Evolutionary conservation across 2,329 filamentous ascomycete species (phyloP).

Genomic region (Alternaria arbusti): DNA sequence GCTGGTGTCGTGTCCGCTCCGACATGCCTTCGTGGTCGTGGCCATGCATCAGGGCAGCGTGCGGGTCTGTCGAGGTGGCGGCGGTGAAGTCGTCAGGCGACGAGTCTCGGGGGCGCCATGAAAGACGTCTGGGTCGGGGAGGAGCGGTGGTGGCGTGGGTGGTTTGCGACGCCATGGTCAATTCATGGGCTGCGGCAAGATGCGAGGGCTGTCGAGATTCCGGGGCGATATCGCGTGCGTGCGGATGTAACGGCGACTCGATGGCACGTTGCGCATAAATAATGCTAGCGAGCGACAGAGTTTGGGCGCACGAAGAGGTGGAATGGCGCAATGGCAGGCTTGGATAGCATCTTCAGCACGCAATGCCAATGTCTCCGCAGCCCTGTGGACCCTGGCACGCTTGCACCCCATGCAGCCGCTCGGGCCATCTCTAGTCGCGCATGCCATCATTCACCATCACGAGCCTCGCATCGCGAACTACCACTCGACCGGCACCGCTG

Average conservation of each 20-base stretch:
- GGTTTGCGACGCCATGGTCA: conserved; percentile 36
- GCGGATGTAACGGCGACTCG: conserved; percentile 2
- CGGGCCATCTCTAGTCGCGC: background rate
- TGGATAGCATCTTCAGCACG: conserved; percentile 22
- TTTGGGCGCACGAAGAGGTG: background rate
- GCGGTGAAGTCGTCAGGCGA: conserved; percentile 14
- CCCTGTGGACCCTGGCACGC: background rate
- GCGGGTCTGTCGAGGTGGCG: conserved; percentile 31
- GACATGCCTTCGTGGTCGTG: conserved; percentile 46
- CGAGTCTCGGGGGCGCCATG: conserved; percentile 37
- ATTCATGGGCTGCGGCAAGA: conserved; percentile 20
- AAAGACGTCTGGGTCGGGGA: conserved; percentile 34
- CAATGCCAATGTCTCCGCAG: conserved; percentile 9
- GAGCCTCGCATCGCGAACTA: background rate
- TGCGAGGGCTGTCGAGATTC: conserved; percentile 25
- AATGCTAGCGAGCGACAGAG: background rate
- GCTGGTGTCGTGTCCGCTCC: conserved; percentile 39
- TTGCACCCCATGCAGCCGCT: background rate
- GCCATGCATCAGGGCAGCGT: conserved; percentile 44
- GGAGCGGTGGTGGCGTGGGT: conserved; percentile 20
- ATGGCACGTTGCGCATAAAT: conserved; percentile 9
- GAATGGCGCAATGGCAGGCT: conserved; percentile 19
- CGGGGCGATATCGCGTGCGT: conserved; percentile 27
- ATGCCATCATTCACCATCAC: background rate
- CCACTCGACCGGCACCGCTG: background rate